Conservation (phyloP, 2,329 filamentous ascomycete genomes). For the Aspergillus tubingensis region DNA sequence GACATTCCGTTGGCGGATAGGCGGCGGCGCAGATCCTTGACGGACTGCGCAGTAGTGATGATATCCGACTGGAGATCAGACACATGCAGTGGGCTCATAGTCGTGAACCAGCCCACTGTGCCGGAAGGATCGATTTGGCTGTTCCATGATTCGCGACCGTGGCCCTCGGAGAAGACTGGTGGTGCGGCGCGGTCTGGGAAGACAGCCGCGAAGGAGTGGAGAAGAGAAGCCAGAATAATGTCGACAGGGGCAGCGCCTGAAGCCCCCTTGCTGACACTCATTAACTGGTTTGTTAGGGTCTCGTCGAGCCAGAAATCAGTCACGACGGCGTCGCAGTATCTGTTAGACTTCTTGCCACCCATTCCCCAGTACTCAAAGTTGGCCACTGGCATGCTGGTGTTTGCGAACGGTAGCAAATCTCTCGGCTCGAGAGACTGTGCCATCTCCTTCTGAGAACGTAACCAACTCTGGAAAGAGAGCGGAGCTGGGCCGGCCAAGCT, state of each 20-base stretch:
- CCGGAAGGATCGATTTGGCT: conserved; percentile 9
- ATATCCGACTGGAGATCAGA: background rate
- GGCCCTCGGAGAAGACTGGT: conserved; percentile 16
- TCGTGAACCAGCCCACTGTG: conserved; percentile 15
- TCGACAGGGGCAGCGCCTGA: conserved; percentile 9
- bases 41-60: background rate
- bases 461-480: background rate
- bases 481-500: background rate
- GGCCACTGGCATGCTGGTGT: background rate
- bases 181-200: conserved; percentile 14
- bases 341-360: background rate
- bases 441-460: background rate
- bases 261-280: conserved; percentile 4
- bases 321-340: background rate
- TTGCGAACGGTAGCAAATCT: background rate
- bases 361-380: background rate
- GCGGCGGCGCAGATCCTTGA: conserved; percentile 7
- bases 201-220: background rate
- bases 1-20: conserved; percentile 11
- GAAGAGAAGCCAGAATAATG: conserved; percentile 11
- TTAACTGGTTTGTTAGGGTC: background rate
- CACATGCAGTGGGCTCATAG: conserved; percentile 5
- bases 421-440: background rate
- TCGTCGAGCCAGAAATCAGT: background rate
- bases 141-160: conserved; percentile 18